Evolutionary conservation across 2,329 filamentous ascomycete genomes (phyloP).

Genomic region (Fusarium tjaetaba): DNA sequence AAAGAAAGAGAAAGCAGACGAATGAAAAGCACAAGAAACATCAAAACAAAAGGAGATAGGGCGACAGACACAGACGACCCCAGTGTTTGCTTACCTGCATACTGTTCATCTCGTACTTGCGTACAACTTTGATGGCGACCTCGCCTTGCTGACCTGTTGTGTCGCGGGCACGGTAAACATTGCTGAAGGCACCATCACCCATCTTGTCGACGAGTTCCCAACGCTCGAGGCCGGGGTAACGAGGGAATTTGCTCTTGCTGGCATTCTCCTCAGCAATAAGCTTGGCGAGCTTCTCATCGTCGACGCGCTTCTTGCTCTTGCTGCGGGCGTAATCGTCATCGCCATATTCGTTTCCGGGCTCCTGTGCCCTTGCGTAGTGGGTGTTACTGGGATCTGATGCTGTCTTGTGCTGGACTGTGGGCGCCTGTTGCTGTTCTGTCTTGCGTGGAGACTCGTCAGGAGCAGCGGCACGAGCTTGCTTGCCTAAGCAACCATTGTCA

Average conservation of each 20-base stretch:
- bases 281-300: conserved; percentile 79
- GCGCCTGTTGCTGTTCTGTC: conserved; percentile 60
- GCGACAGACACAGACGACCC: conserved; percentile 38
- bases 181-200: conserved; percentile 99
- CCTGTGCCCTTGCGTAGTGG: conserved; percentile 53
- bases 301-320: conserved; percentile 52
- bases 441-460: conserved; percentile 62
- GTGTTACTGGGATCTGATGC: conserved; percentile 56
- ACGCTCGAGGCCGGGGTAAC: conserved; percentile 60
- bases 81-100: conserved; percentile 82
- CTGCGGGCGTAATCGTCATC: conserved; percentile 63
- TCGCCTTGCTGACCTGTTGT: conserved; percentile 75
- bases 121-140: conserved; percentile 97
- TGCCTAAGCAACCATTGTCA: conserved; percentile 62
- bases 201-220: conserved; percentile 95
- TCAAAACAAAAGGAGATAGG: conserved; percentile 37
- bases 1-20: conserved; percentile 30
- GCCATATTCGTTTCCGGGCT: conserved; percentile 69
- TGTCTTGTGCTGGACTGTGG: conserved; percentile 63
- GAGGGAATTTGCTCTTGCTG: conserved; percentile 84
- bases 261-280: conserved; percentile 93
- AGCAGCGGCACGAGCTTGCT: conserved; percentile 79
- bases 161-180: conserved; percentile 92
- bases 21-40: conserved; percentile 3
- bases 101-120: conserved; percentile 99